A percentile compares a stretch with the other conserved stretches of the same genome.
phyloP scores from a whole-genome alignment of 345 rosid genomes.

The Rhodamnia rubescens region DNA sequence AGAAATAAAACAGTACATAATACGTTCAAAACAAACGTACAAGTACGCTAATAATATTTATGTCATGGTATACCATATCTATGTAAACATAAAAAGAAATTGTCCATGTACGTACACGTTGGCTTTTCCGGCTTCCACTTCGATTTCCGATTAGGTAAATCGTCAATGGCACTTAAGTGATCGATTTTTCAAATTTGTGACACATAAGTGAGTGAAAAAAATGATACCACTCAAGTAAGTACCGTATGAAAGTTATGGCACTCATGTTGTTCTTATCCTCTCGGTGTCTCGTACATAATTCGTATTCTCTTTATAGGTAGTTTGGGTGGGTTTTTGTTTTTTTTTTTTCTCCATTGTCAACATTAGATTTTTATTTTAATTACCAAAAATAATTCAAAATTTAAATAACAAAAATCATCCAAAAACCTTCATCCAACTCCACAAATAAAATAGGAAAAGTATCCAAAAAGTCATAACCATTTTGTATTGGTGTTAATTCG shows the following conservation, averaged over 20 bases:
- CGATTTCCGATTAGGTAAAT: no score
- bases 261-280: no score
- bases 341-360: background rate
- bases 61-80: background rate
- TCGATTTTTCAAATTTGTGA: no score
- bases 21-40: background rate
- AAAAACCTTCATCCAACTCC: background rate
- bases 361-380: background rate
- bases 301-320: background rate
- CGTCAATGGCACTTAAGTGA: no score
- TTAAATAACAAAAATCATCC: background rate
- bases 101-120: no score
- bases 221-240: no score
- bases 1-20: background rate
- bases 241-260: no score
- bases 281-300: background rate
- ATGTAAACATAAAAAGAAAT: no score
- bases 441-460: background rate
- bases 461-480: no score
- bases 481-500: no score
- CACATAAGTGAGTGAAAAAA: no score
- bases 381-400: background rate
- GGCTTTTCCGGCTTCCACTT: no score
- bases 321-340: background rate
- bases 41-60: background rate